Conservation (phyloP, 192 early-diverging fungal genomes). For the Coemansia sp. region DNA sequence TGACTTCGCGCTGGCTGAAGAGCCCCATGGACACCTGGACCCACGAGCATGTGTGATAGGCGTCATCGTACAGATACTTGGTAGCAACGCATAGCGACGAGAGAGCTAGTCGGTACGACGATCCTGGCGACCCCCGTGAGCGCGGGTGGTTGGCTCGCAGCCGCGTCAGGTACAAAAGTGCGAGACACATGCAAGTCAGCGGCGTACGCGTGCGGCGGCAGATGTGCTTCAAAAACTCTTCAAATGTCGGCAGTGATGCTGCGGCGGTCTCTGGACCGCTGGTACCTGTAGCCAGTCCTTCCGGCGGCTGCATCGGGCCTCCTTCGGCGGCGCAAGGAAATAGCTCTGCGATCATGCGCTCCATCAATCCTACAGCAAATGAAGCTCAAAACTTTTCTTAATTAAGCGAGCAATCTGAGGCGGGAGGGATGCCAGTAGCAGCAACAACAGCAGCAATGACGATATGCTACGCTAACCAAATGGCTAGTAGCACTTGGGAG, state of each 20-base stretch:
- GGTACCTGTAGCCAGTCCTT: slow-evolving; percentile 4
- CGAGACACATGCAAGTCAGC: slow-evolving; percentile 54
- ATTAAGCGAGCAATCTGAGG: slow-evolving; percentile 2
- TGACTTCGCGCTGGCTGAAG: slow-evolving; percentile 60
- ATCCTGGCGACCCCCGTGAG: slow-evolving; percentile 57
- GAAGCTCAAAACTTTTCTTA: neutral
- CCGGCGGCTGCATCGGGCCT: slow-evolving; percentile 8
- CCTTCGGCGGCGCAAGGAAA: slow-evolving; percentile 49
- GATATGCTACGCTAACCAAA: neutral
- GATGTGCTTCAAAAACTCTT: slow-evolving; percentile 55
- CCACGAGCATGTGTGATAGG: slow-evolving; percentile 70
- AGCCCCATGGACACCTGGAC: slow-evolving; percentile 59
- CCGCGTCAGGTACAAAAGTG: slow-evolving; percentile 57
- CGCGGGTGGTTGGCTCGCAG: slow-evolving; percentile 57
- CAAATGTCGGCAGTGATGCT: slow-evolving; percentile 34
- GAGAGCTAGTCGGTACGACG: slow-evolving; percentile 64
- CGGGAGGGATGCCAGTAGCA: neutral
- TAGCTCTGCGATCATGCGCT: slow-evolving; percentile 55
- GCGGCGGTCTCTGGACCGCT: slow-evolving; percentile 8
- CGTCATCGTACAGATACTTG: slow-evolving; percentile 70
- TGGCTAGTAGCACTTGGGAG: slow-evolving; percentile 6
- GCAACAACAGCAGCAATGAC: slow-evolving; percentile 4
- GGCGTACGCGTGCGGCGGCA: slow-evolving; percentile 57
- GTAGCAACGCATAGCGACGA: slow-evolving; percentile 66
- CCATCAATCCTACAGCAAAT: slow-evolving; percentile 44